These are phyloP conservation scores for Hypoxylon sp. DNA, from an alignment of 2,329 filamentous ascomycete species.

Conservation along the genomic window DNA sequence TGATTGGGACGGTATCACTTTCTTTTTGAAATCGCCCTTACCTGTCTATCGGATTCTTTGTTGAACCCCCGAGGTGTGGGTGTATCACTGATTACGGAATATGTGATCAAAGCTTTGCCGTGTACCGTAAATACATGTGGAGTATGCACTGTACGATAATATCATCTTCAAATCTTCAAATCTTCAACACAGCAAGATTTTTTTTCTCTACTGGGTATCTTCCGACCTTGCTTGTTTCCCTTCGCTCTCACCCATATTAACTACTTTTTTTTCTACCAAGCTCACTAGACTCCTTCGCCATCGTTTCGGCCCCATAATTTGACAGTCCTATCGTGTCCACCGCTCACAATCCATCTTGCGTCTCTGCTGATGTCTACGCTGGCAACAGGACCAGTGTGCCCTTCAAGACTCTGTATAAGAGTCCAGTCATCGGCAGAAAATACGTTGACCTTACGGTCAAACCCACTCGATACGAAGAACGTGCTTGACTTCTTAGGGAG, in stretches of 20 bases:
- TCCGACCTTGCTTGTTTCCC: constrained; percentile 15
- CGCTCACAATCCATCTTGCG: constrained; percentile 92
- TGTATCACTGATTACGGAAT: constrained; percentile 38
- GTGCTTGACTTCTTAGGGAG: constrained; percentile 89
- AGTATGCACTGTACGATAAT: background rate
- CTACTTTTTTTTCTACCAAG: constrained; percentile 8
- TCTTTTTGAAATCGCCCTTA: constrained; percentile 42
- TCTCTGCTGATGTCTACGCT: constrained; percentile 91
- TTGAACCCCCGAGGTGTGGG: constrained; percentile 39
- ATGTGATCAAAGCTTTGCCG: background rate
- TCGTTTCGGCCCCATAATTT: constrained; percentile 96
- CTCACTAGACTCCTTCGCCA: constrained; percentile 65
- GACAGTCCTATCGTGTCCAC: constrained; percentile 93
- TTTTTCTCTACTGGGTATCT: constrained; percentile 49
- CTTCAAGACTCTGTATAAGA: constrained; percentile 86
- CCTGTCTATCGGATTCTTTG: constrained; percentile 42
- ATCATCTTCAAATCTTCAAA: constrained; percentile 2
- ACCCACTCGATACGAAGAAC: constrained; percentile 91
- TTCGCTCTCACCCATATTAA: constrained; percentile 4
- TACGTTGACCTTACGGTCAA: constrained; percentile 95
- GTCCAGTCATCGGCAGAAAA: constrained; percentile 98
- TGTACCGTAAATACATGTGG: background rate
- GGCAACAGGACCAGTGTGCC: constrained; percentile 92
- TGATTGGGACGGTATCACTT: constrained; percentile 36
- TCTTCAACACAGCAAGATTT: constrained; percentile 6